phyloP scores from a whole-genome alignment of 2,329 filamentous ascomycete species.

The Drechslerella stenobrocha region DNA sequence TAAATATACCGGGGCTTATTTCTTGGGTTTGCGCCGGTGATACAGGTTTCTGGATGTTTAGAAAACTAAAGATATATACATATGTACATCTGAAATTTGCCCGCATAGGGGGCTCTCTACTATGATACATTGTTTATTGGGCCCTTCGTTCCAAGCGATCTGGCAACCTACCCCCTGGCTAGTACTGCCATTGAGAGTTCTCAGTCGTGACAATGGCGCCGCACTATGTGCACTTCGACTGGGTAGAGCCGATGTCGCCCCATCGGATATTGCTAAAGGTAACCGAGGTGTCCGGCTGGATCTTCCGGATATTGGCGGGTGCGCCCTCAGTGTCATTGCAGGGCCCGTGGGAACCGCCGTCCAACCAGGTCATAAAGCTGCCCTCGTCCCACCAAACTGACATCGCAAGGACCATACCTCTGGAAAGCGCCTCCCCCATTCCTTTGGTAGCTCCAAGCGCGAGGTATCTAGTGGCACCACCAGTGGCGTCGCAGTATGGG shows the following conservation, averaged over 20 bases:
- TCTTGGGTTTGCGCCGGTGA: no score
- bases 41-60: no score
- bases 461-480: conserved; percentile 54
- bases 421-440: conserved; percentile 59
- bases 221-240: no score
- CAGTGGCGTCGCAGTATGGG: conserved; percentile 55
- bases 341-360: conserved; percentile 60
- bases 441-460: conserved; percentile 57
- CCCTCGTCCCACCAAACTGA: conserved; percentile 63
- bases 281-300: conserved; percentile 60
- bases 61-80: no score
- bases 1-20: no score
- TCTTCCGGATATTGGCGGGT: conserved; percentile 59
- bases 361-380: conserved; percentile 65
- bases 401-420: conserved; percentile 63
- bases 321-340: conserved; percentile 63
- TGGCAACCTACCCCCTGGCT: neutral
- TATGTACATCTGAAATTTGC: no score
- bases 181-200: no score
- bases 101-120: neutral
- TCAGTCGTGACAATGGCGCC: no score
- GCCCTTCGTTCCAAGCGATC: neutral
- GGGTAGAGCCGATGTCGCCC: conserved; percentile 64
- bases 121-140: neutral
- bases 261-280: conserved; percentile 64